Evolutionary conservation across 108 stramenopile species (phyloP), one percentile per base, ranked within the genome.

Genomic region (Nitzschia palea): DNA sequence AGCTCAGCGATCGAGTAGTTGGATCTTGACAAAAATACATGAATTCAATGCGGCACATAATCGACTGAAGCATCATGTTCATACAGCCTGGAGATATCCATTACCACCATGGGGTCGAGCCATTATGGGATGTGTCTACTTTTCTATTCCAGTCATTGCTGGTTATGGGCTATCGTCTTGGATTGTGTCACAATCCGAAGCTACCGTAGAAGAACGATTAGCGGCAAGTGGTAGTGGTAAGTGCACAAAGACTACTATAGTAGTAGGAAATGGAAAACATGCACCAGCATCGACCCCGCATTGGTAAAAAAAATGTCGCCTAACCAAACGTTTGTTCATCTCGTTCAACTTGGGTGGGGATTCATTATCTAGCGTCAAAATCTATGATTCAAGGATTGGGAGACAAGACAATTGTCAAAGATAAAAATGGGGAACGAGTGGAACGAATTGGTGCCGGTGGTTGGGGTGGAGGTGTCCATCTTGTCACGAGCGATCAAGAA

Each of bases 91-190:
- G 84, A 65, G 85, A 63, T 76, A 82, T 67, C 89, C 89, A 10
- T 69, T 87, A 6, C 79, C 83, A 20, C 68, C 72, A 56, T 86
- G 81, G 75, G 93, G 93, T 20, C 83, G 78, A 40, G 63, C 57
- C 25, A 74, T 80, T 10, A 94, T 94, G 92, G 84, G 82, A 55
- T 84, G 73, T 27, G 59, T 94, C 27, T 94, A 94, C 60, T 85
- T 87, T 50, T 67, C 76, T 27, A 70, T 94, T 44, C 92, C 92
- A 18, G 69, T 95, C 4, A 68, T 88, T 2, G 83, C 80, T 3
- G 91, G 88, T 23, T 90, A 83, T 57, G 69, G 75, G 52, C 62
- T 90, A 3, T 86, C 85, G 78, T 75, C 80, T 50, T 83, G 82
- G 81, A 77, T 87, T 9, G 86, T 88, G 12, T 73, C 74, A 1